These are phyloP conservation scores for Phytophthora crassamura DNA, from an alignment of 352 stramenopile genomes.

Conservation along the genomic window DNA sequence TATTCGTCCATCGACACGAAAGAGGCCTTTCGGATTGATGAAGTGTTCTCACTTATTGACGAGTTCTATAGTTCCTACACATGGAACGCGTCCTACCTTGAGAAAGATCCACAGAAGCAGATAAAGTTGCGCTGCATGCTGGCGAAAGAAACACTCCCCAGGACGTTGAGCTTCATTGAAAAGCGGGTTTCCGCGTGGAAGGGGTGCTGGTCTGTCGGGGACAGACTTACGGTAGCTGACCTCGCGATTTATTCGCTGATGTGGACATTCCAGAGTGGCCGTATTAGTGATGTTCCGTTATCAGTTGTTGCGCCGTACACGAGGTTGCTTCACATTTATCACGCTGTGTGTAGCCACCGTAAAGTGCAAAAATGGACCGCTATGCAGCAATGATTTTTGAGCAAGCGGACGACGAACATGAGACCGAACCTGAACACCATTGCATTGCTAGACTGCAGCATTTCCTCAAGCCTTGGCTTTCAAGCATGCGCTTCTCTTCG, in stretches of 20 bases:
- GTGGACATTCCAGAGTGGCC: slow-evolving; percentile 43
- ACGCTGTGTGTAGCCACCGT: slow-evolving; percentile 41
- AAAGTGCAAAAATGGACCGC: slow-evolving; percentile 53
- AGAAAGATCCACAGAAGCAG: slow-evolving; percentile 38
- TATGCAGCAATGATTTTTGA: slow-evolving; percentile 9
- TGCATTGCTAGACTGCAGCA: too few species aligned
- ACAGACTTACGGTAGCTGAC: slow-evolving; percentile 54
- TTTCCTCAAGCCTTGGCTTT: too few species aligned
- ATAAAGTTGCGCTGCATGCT: slow-evolving; percentile 31
- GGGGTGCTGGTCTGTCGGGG: slow-evolving; percentile 34
- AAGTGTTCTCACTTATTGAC: slow-evolving; percentile 52
- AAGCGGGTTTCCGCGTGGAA: slow-evolving; percentile 40
- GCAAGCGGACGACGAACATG: not conserved
- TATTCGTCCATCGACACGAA: slow-evolving; percentile 46
- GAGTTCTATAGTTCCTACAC: slow-evolving; percentile 43
- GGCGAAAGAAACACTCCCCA: slow-evolving; percentile 42
- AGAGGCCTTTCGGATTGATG: slow-evolving; percentile 44
- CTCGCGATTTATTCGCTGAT: slow-evolving; percentile 59
- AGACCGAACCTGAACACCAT: too few species aligned
- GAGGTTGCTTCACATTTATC: slow-evolving; percentile 40
- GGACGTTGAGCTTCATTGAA: slow-evolving; percentile 49
- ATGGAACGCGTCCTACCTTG: slow-evolving; percentile 41
- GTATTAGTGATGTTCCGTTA: slow-evolving; percentile 36
- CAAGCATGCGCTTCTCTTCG: too few species aligned
- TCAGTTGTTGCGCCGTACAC: slow-evolving; percentile 38